Evolutionary conservation across 768 basidiomycete species (phyloP).

Genomic region (Naematelia aurantialba): DNA sequence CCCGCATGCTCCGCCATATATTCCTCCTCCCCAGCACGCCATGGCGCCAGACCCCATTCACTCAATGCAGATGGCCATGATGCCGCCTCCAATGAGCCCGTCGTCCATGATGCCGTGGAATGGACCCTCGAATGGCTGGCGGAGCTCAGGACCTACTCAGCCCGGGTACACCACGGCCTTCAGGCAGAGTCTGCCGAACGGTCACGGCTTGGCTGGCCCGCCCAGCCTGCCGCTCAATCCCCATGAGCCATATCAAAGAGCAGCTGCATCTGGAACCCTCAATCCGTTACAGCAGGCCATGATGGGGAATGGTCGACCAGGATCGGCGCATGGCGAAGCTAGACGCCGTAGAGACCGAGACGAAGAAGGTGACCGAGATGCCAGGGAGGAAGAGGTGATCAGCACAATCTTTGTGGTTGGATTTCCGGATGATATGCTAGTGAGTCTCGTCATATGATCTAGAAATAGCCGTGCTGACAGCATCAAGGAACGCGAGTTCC

Average conservation of each 20-base stretch:
- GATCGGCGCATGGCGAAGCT: conserved; percentile 14
- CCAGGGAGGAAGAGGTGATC: conserved; percentile 65
- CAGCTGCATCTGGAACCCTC: conserved; percentile 5
- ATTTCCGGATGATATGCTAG: conserved; percentile 98
- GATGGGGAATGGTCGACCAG: conserved; percentile 11
- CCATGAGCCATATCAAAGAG: conserved; percentile 8
- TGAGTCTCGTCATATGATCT: conserved; percentile 51
- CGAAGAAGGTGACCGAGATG: conserved; percentile 15
- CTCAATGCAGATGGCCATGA: conserved; percentile 6
- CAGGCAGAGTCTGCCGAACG: conserved; percentile 8
- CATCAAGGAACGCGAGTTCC: conserved; percentile 90
- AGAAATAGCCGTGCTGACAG: background rate
- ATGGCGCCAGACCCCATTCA: conserved; percentile 49
- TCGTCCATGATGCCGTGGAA: conserved; percentile 1
- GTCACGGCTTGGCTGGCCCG: background rate
- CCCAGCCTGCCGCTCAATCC: conserved; percentile 16
- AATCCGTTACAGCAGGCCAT: conserved; percentile 5
- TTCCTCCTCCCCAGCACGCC: conserved; percentile 45
- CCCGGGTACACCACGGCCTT: background rate
- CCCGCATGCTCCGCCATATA: conserved; percentile 38
- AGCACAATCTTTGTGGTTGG: conserved; percentile 98
- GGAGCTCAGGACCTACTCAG: background rate
- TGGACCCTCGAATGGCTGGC: background rate
- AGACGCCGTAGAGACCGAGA: conserved; percentile 22
- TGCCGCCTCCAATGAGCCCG: background rate